These are phyloP conservation scores for Phaeosphaeria sp. DNA, from an alignment of 2,329 filamentous ascomycete genomes.

Conservation along the genomic window DNA sequence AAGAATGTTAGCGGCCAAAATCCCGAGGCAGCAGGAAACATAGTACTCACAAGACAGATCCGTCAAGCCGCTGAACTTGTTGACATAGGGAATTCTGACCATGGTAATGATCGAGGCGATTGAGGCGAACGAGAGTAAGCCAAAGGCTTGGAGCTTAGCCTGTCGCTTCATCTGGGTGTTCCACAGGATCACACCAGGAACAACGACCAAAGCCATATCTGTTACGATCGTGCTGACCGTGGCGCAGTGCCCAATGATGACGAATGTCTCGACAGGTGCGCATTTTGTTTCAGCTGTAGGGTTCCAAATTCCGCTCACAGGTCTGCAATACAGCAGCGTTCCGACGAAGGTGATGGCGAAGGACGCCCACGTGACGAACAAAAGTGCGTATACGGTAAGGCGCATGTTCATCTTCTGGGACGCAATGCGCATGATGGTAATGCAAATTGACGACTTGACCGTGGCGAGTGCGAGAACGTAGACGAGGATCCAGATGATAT, in stretches of 20 bases:
- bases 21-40: background rate
- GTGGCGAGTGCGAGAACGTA: conserved; percentile 30
- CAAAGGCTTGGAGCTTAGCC: conserved; percentile 28
- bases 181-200: conserved; percentile 30
- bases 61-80: conserved; percentile 21
- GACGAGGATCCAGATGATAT: conserved; percentile 33
- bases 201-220: conserved; percentile 25
- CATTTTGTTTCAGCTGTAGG: conserved; percentile 21
- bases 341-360: conserved; percentile 31
- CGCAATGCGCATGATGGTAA: conserved; percentile 33
- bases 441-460: conserved; percentile 32
- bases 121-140: conserved; percentile 27
- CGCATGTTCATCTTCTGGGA: conserved; percentile 23
- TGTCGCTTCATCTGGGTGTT: conserved; percentile 32
- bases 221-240: conserved; percentile 29
- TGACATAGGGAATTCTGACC: conserved; percentile 29
- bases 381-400: conserved; percentile 19
- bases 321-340: conserved; percentile 25
- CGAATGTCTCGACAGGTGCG: conserved; percentile 23
- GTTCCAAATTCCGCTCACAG: conserved; percentile 22
- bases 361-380: conserved; percentile 27
- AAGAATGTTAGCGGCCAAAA: background rate
- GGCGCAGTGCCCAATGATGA: conserved; percentile 28
- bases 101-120: conserved; percentile 25
- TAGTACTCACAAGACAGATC: conserved; percentile 22